A percentile compares a stretch with the other conserved stretches of the same genome.
These are phyloP conservation scores for Solanum commersonii DNA, from an alignment of 257 asterid species.

Conservation along the genomic window DNA sequence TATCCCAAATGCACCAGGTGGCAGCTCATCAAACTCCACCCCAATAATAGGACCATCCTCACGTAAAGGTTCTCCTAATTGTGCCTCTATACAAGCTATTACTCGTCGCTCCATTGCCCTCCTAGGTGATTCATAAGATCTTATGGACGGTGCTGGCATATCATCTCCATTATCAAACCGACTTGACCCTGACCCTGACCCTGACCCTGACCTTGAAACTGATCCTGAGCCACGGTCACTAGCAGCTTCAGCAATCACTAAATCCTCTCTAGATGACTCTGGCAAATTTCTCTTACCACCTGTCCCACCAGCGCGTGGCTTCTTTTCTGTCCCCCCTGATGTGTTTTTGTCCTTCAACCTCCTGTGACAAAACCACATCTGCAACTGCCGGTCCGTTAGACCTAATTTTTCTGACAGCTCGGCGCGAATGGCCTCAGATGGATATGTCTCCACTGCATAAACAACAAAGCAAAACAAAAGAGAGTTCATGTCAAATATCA, in stretches of 20 bases:
- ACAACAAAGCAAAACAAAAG: background rate
- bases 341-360: constrained; percentile 91
- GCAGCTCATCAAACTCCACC: constrained; percentile 85
- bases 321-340: constrained; percentile 44
- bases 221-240: constrained; percentile 51
- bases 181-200: constrained; percentile 49
- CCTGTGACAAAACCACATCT: constrained; percentile 99
- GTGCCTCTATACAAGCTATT: constrained; percentile 86
- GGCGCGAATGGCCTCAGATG: constrained; percentile 85
- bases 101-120: constrained; percentile 60
- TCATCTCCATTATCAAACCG: constrained; percentile 62
- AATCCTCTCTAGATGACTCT: constrained; percentile 47
- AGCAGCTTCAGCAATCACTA: constrained; percentile 38
- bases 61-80: constrained; percentile 82
- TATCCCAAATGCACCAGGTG: constrained; percentile 97
- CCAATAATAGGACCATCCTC: constrained; percentile 90
- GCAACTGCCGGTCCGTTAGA: constrained; percentile 87
- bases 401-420: constrained; percentile 64
- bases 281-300: constrained; percentile 37
- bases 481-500: background rate
- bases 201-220: constrained; percentile 55
- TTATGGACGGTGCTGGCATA: constrained; percentile 32
- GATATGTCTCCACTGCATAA: constrained; percentile 80
- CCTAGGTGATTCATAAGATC: constrained; percentile 67
- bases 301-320: constrained; percentile 36